Conservation (phyloP, 306 rosid genomes). For the Hippophae rhamnoides region DNA sequence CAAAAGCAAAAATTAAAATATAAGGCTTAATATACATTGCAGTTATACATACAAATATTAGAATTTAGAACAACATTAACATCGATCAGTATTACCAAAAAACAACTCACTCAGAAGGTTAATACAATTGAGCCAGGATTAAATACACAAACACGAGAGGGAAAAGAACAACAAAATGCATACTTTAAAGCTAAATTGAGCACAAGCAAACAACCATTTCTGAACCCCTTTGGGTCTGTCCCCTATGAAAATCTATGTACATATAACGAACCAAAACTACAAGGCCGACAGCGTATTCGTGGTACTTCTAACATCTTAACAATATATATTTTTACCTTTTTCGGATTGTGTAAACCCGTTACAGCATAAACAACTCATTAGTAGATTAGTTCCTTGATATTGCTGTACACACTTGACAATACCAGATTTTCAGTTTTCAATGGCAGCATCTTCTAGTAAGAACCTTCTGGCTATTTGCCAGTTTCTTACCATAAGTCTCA, state of each 20-base stretch:
- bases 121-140: too few species aligned
- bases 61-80: too few species aligned
- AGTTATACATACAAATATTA: too few species aligned
- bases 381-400: not conserved
- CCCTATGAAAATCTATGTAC: slow-evolving; percentile 37
- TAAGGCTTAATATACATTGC: too few species aligned
- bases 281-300: slow-evolving; percentile 6
- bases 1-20: too few species aligned
- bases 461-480: slow-evolving; percentile 8
- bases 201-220: slow-evolving; percentile 23
- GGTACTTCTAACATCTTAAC: slow-evolving; percentile 19
- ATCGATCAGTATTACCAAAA: too few species aligned
- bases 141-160: too few species aligned
- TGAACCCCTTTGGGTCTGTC: slow-evolving; percentile 43
- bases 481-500: slow-evolving; percentile 15
- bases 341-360: slow-evolving; percentile 11
- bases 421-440: slow-evolving; percentile 21
- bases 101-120: too few species aligned
- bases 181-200: slow-evolving; percentile 7
- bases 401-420: not conserved
- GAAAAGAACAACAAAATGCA: too few species aligned
- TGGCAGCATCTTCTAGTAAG: slow-evolving; percentile 36
- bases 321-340: slow-evolving; percentile 7
- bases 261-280: slow-evolving; percentile 26
- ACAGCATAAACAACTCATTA: slow-evolving; percentile 14